Base-by-base conservation (phyloP, 1,284 basidiomycete genomes). In the Moesziomyces sp. region DNA sequence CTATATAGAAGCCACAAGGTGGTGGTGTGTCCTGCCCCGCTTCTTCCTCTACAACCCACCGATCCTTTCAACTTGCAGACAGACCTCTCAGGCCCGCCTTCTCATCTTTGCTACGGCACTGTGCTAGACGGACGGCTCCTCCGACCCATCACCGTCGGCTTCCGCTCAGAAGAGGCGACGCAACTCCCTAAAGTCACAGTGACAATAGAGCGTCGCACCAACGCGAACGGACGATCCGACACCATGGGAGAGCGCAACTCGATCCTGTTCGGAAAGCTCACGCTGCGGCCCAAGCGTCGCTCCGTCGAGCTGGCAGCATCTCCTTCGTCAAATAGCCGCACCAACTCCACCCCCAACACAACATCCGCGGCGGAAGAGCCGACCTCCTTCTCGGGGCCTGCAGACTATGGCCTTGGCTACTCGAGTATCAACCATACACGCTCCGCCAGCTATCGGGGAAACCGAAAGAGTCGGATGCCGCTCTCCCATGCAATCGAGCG, bases 351-450 rank as follows among this genome's bases (percentile, higher is more conserved):
- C 26, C 40, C 46, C 5, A 19, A 30, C 46, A 47, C 51, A 16
- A 51, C 62, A 1, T 46, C 59, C 16, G 52, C 54, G 11, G 18
- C 45, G 14, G 58, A 66, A 42, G 19, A 51, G 4, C 44, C 58
- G 19, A 58, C 62, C 11, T 55, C 68, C 11, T 53, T 58, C 28
- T 59, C 54, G 10, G 54, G 62, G 23, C 51, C 48, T 18, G 45
- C 46, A 23, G 62, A 66, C 38, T 71, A 58, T 26, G 68, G 68
- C 4, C 64, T 63, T 19, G 69, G 69, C 50, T 72, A 72, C 21
- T 73, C 70, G 21, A 73, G 65, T 55, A 68, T 73, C 57, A 61
- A 72, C 35, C 55, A 75, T 26, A 52, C 50, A 23, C 51, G 42
- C 44, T 57, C 61, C 23, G 19, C 52, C 4, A 54, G 10, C 16